A percentile compares a stretch with the other conserved stretches of the same genome.
Conservation (phyloP, 208 protist genomes). For the Vickermania spadyakhi region DNA sequence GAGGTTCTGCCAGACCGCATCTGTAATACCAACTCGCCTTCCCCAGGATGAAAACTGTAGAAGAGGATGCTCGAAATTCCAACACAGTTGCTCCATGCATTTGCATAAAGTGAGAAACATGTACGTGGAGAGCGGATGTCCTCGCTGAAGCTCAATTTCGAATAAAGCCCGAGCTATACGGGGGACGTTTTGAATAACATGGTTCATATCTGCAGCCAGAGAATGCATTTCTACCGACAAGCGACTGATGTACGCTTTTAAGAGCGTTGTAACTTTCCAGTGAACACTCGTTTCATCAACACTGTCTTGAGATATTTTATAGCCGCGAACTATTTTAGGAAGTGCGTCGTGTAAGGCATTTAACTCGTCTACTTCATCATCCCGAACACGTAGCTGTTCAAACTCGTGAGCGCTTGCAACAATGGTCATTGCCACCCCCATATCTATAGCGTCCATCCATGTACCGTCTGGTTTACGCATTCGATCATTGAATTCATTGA, state of each 20-base stretch:
- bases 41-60: conserved; percentile 74
- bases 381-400: conserved; percentile 92
- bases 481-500: conserved; percentile 92
- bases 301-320: conserved; percentile 62
- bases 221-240: conserved; percentile 83
- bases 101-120: conserved; percentile 89
- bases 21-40: conserved; percentile 54
- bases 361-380: conserved; percentile 95
- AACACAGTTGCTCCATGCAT: conserved; percentile 92
- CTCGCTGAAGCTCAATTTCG: conserved; percentile 94
- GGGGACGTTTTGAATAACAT: conserved; percentile 94
- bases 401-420: conserved; percentile 94
- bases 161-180: conserved; percentile 96
- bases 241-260: conserved; percentile 95
- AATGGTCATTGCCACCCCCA: conserved; percentile 91
- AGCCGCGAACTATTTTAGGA: conserved; percentile 55
- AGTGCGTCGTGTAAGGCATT: conserved; percentile 62
- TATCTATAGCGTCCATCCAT: conserved; percentile 78
- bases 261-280: conserved; percentile 95
- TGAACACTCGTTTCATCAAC: conserved; percentile 82
- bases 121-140: conserved; percentile 79
- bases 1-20: conserved; percentile 64
- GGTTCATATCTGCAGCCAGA: conserved; percentile 92
- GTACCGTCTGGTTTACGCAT: conserved; percentile 75
- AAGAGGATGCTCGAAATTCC: conserved; percentile 90